Evolutionary conservation across 83 land plant genomes (phyloP).

Genomic region (Diphasiastrum complanatum): DNA sequence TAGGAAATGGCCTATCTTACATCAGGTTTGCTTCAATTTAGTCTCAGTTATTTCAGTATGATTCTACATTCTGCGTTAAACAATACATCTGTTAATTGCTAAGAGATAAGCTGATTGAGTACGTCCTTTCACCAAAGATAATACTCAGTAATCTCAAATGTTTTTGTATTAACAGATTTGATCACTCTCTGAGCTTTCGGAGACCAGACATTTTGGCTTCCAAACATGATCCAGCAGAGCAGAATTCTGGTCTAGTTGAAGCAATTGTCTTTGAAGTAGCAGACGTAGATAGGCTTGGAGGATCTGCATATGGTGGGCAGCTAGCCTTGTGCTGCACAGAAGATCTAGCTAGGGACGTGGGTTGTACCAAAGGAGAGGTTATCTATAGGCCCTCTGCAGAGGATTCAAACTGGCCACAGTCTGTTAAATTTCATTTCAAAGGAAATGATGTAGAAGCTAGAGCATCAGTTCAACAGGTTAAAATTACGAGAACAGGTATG

Average conservation of each 20-base stretch:
- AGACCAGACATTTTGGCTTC: neutral
- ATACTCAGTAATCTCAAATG: neutral
- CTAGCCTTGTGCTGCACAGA: no score
- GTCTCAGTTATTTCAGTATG: neutral
- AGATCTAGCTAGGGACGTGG: no score
- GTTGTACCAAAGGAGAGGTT: no score
- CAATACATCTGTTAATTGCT: neutral
- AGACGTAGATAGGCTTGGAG: no score
- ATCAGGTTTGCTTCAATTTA: neutral
- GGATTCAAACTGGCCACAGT: no score
- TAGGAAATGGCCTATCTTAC: slow-evolving; percentile 6
- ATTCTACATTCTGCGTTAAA: neutral
- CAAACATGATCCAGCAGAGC: slow-evolving; percentile 1
- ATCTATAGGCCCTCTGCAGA: neutral
- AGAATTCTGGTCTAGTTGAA: neutral
- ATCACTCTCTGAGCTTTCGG: slow-evolving; percentile 4
- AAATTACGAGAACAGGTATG: no score
- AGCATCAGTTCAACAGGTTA: no score
- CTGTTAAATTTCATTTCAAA: no score
- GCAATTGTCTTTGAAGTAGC: no score
- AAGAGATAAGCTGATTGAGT: neutral
- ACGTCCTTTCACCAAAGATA: neutral
- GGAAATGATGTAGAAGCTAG: no score
- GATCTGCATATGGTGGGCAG: no score
- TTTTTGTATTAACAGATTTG: neutral